Evolutionary conservation across 1,284 basidiomycete genomes (phyloP).

Genomic region (Malassezia equina): DNA sequence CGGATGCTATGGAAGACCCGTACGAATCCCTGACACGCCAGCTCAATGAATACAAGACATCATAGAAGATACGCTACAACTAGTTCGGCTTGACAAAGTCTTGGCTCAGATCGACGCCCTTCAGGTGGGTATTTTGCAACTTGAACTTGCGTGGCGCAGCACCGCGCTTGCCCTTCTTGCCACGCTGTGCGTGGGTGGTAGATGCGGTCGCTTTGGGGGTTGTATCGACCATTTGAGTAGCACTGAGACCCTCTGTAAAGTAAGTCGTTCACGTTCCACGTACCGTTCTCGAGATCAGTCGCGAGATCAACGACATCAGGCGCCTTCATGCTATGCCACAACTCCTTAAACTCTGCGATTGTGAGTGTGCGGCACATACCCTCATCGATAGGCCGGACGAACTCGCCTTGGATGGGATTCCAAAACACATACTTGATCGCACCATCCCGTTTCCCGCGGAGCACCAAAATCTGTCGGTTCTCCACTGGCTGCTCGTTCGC

Average conservation of each 20-base stretch:
- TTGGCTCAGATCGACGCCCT: slow-evolving; percentile 65
- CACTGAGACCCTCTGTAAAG: slow-evolving; percentile 36
- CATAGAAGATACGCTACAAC: background rate
- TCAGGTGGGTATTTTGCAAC: slow-evolving; percentile 77
- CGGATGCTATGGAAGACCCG: slow-evolving; percentile 37
- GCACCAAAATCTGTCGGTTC: slow-evolving; percentile 75
- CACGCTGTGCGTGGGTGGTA: slow-evolving; percentile 21
- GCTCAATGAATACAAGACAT: slow-evolving; percentile 10
- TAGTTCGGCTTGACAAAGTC: slow-evolving; percentile 47
- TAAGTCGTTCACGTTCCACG: too few species aligned
- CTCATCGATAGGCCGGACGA: slow-evolving; percentile 65
- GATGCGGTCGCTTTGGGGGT: slow-evolving; percentile 21
- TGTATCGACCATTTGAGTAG: slow-evolving; percentile 28
- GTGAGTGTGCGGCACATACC: slow-evolving; percentile 53
- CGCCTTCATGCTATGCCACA: slow-evolving; percentile 73
- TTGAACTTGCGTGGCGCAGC: slow-evolving; percentile 50
- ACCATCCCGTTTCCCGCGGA: slow-evolving; percentile 69
- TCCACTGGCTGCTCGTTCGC: slow-evolving; percentile 52
- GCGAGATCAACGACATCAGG: slow-evolving; percentile 73
- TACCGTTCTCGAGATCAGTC: slow-evolving; percentile 61
- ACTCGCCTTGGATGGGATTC: slow-evolving; percentile 71
- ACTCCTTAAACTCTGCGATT: slow-evolving; percentile 65
- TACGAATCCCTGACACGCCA: slow-evolving; percentile 21
- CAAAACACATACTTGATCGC: slow-evolving; percentile 66
- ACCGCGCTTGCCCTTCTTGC: slow-evolving; percentile 28